These are phyloP conservation scores for Termitomyces sp. DNA, from an alignment of 768 basidiomycete genomes.

Conservation along the genomic window DNA sequence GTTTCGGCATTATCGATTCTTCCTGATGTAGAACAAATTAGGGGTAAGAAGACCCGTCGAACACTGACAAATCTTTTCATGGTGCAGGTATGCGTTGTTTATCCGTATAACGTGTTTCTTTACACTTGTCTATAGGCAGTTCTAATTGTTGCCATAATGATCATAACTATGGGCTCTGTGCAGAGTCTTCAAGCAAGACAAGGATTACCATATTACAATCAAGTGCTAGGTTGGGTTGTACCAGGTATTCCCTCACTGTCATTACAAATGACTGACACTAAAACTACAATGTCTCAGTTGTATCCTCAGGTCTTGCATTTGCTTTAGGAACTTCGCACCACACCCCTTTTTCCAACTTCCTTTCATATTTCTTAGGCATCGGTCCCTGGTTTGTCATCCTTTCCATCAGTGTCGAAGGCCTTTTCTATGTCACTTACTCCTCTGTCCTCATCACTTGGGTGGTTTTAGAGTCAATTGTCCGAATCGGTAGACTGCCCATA, in stretches of 20 bases:
- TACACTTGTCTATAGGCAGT: slow-evolving; percentile 25
- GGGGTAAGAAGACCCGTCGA: slow-evolving; percentile 4
- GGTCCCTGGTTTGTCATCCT: slow-evolving; percentile 73
- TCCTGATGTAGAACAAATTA: slow-evolving; percentile 3
- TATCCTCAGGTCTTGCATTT: slow-evolving; percentile 50
- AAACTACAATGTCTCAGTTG: slow-evolving; percentile 27
- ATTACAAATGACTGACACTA: background rate
- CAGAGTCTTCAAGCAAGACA: slow-evolving; percentile 54
- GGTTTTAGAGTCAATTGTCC: slow-evolving; percentile 43
- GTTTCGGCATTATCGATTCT: slow-evolving; percentile 10
- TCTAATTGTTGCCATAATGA: slow-evolving; percentile 42
- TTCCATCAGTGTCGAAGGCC: slow-evolving; percentile 76
- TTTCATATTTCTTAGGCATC: slow-evolving; percentile 66
- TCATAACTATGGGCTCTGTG: slow-evolving; percentile 54
- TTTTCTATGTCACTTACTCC: slow-evolving; percentile 73
- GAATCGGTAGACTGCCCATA: slow-evolving; percentile 3
- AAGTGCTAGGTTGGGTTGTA: slow-evolving; percentile 58
- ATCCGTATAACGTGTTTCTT: too few species aligned
- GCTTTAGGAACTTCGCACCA: slow-evolving; percentile 26
- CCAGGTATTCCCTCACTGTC: slow-evolving; percentile 37
- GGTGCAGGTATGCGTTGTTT: slow-evolving; percentile 17
- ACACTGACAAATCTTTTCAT: slow-evolving; percentile 3
- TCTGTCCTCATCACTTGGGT: slow-evolving; percentile 65
- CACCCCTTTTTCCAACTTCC: slow-evolving; percentile 43
- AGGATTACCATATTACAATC: slow-evolving; percentile 59